Base-by-base conservation (phyloP, 768 basidiomycete genomes). In the Mycena haematopus region DNA sequence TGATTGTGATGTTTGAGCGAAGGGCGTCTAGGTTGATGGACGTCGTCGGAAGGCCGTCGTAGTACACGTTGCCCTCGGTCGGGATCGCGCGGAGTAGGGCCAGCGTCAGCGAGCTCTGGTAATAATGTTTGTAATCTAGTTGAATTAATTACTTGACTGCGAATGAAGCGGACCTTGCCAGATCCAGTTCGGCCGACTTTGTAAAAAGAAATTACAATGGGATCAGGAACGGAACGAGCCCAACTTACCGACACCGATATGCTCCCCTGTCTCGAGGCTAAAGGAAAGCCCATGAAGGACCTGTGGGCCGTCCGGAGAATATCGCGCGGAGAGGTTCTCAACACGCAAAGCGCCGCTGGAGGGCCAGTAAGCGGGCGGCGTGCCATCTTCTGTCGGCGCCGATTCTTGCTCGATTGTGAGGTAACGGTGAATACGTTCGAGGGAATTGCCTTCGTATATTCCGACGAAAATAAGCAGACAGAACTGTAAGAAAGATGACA, bases 1-100 rank as follows among this genome's bases (percentile, higher is more conserved):
- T 88, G 64, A 88, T 85, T 2, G 87, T 88, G 58, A 90, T 82
- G 58, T 80, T 82, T 1, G 81, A 78, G 45, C 88, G 76, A 47
- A 90, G 73, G 8, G 76, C 79, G 64, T 88, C 80, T 14, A 90
- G 74, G 65, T 87, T 87, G 61, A 90, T 71, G 6, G 73, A 71
- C 42, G 75, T 71, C 0, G 82, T 86, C 22, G 75, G 74, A 27
- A 83, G 65, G 10, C 83, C 85, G 64, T 89, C 88, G 57, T 84
- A 87, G 62, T 77, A 77, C 6, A 90, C 82, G 14, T 72, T 75
- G 1, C 87, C 88, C 44, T 82, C 80, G 0, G 85, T 86, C 33
- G 80, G 77, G 35, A 89, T 85, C 70, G 84, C 81, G 0, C 86
- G 78, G 49, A 89, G 72, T 13, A 89, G 74, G 0, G 87, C 82